These are phyloP conservation scores for Saccharomyces jurei DNA, from an alignment of 805 yeast genomes.

Conservation along the genomic window DNA sequence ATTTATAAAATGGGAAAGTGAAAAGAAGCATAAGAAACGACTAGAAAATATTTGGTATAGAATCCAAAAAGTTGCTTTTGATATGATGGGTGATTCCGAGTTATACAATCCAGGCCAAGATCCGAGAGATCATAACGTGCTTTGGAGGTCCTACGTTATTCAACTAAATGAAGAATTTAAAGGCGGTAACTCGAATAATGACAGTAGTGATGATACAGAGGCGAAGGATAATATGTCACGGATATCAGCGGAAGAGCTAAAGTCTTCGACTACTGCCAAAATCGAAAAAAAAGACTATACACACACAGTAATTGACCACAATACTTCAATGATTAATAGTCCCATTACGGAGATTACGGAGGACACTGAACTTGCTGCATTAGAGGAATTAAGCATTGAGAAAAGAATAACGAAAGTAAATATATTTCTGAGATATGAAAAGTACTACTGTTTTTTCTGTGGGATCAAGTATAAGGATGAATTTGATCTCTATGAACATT, in stretches of 20 bases:
- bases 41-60: slow-evolving; percentile 15
- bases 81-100: slow-evolving; percentile 35
- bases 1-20: slow-evolving; percentile 15
- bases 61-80: slow-evolving; percentile 38
- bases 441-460: slow-evolving; percentile 44
- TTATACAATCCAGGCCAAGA: slow-evolving; percentile 17
- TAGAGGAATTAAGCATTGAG: slow-evolving; percentile 19
- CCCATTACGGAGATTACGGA: slow-evolving; percentile 3
- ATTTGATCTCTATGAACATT: slow-evolving; percentile 34
- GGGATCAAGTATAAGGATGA: slow-evolving; percentile 34
- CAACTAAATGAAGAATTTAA: slow-evolving; percentile 7
- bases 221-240: slow-evolving; percentile 4
- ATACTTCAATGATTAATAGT: not conserved
- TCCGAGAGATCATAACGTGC: slow-evolving; percentile 30
- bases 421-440: slow-evolving; percentile 33
- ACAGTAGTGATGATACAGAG: slow-evolving; percentile 8
- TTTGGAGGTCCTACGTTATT: slow-evolving; percentile 37
- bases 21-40: slow-evolving; percentile 8
- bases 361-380: slow-evolving; percentile 30
- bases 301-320: not conserved
- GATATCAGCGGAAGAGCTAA: slow-evolving; percentile 1
- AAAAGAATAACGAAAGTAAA: slow-evolving; percentile 32
- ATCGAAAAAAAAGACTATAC: not conserved
- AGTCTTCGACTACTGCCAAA: not conserved
- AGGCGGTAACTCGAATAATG: slow-evolving; percentile 5